phyloP scores from a whole-genome alignment of 2,329 filamentous ascomycete species.

The Herpomyces periplanetae region DNA sequence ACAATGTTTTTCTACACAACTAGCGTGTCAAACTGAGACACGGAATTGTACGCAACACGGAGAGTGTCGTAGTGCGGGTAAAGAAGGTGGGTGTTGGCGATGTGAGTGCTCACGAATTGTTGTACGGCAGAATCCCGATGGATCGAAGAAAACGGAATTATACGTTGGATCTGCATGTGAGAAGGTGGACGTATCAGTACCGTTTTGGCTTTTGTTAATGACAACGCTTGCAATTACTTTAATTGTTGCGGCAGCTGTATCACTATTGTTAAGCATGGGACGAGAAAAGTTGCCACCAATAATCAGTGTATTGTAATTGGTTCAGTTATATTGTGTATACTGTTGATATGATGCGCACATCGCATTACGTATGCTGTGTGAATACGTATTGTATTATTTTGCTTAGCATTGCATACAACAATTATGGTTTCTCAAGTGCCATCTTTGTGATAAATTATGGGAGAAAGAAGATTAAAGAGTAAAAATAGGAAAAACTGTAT shows the following conservation, averaged over 20 bases:
- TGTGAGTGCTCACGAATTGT: constrained; percentile 35
- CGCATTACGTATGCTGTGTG: too few species aligned
- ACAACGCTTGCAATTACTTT: constrained; percentile 29
- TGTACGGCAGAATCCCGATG: constrained; percentile 11
- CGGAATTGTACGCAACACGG: constrained; percentile 51
- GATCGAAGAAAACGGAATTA: constrained; percentile 18
- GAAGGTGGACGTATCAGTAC: constrained; percentile 56
- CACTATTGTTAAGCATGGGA: constrained; percentile 43
- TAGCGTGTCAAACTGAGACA: constrained; percentile 26
- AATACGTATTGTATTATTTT: too few species aligned
- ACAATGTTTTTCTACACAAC: constrained; percentile 36
- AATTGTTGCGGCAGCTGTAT: constrained; percentile 26
- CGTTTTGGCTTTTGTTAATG: constrained; percentile 51
- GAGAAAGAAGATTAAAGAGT: too few species aligned
- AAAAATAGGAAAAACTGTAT: too few species aligned
- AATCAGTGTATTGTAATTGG: constrained; percentile 82
- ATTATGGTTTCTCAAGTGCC: too few species aligned
- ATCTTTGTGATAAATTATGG: too few species aligned
- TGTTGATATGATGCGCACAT: too few species aligned
- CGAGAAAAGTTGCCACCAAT: constrained; percentile 64
- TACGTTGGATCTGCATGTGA: constrained; percentile 65
- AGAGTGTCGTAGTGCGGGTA: constrained; percentile 14
- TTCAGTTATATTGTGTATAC: constrained; percentile 97
- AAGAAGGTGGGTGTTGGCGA: constrained; percentile 22
- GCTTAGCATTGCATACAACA: too few species aligned